Conservation (phyloP, 2,329 filamentous ascomycete species). For the Curvularia sp. region DNA sequence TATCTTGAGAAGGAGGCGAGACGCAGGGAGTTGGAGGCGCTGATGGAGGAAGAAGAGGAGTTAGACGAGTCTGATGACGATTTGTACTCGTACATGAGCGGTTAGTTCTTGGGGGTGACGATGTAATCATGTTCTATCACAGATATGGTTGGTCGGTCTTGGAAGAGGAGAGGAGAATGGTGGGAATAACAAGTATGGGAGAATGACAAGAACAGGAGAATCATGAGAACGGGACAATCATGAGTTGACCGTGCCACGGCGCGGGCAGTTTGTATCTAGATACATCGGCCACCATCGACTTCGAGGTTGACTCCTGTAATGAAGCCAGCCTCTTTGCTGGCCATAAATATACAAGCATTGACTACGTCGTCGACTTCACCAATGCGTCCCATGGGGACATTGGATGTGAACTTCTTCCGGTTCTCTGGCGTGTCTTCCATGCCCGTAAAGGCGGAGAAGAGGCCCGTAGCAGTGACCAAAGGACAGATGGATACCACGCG, state of each 20-base stretch:
- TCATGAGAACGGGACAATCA: neutral
- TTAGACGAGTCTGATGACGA: neutral
- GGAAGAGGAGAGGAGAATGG: too few relatives aligned
- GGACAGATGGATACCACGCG: slow-evolving; percentile 76
- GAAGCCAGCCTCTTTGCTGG: slow-evolving; percentile 65
- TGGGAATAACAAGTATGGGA: too few relatives aligned
- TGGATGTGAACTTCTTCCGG: slow-evolving; percentile 58
- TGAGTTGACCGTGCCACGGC: neutral
- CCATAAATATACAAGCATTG: slow-evolving; percentile 64
- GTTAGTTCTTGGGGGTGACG: neutral
- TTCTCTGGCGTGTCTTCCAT: slow-evolving; percentile 67
- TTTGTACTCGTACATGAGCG: neutral
- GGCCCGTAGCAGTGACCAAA: slow-evolving; percentile 69
- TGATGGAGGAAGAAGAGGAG: slow-evolving; percentile 27
- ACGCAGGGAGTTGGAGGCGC: slow-evolving; percentile 28
- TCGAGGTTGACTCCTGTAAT: slow-evolving; percentile 62
- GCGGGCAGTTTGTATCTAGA: slow-evolving; percentile 22
- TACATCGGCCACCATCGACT: slow-evolving; percentile 50
- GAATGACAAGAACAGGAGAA: too few relatives aligned
- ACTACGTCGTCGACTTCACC: slow-evolving; percentile 67
- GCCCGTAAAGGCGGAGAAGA: slow-evolving; percentile 66
- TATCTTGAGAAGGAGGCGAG: slow-evolving; percentile 19
- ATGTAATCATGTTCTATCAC: neutral
- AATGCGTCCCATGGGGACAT: slow-evolving; percentile 66
- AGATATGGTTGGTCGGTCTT: neutral